These are phyloP conservation scores for Austroboletus novae-zelandiae DNA, from an alignment of 1,284 basidiomycete genomes.

Conservation along the genomic window DNA sequence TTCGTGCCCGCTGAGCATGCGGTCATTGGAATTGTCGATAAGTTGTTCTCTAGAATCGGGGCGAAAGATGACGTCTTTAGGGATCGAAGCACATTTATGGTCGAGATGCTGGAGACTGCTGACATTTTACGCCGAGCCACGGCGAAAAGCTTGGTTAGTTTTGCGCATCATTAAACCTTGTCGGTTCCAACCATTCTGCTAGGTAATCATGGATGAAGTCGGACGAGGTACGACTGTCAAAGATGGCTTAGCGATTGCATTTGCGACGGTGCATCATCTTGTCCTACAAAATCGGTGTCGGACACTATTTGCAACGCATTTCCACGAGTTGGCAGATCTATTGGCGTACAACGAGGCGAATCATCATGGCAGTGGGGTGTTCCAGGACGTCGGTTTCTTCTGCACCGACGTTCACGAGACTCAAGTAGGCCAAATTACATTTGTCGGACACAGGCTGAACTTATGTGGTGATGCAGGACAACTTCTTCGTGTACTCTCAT, in stretches of 20 bases:
- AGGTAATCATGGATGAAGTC: slow-evolving; percentile 98
- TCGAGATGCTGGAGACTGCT: slow-evolving; percentile 85
- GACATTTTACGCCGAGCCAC: slow-evolving; percentile 84
- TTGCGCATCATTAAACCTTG: neutral
- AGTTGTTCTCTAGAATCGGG: slow-evolving; percentile 91
- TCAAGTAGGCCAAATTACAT: slow-evolving; percentile 44
- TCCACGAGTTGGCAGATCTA: slow-evolving; percentile 90
- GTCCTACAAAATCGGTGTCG: slow-evolving; percentile 73
- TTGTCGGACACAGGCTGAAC: neutral
- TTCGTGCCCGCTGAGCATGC: slow-evolving; percentile 89
- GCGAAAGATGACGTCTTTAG: slow-evolving; percentile 94
- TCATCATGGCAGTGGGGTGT: slow-evolving; percentile 43
- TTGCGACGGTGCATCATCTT: slow-evolving; percentile 85
- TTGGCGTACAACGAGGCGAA: slow-evolving; percentile 52
- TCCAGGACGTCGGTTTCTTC: slow-evolving; percentile 74
- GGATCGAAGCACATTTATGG: slow-evolving; percentile 93
- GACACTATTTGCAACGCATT: slow-evolving; percentile 94
- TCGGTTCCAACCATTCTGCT: slow-evolving; percentile 3
- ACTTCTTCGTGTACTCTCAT: slow-evolving; percentile 83
- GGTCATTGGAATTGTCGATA: slow-evolving; percentile 84
- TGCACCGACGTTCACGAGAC: slow-evolving; percentile 85
- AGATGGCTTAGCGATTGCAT: slow-evolving; percentile 93
- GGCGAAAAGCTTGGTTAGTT: slow-evolving; percentile 69
- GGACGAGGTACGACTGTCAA: slow-evolving; percentile 92
- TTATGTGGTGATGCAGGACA: slow-evolving; percentile 45